Base-by-base conservation (phyloP, 352 stramenopile genomes). In the Phytopythium chamaehyphon region DNA sequence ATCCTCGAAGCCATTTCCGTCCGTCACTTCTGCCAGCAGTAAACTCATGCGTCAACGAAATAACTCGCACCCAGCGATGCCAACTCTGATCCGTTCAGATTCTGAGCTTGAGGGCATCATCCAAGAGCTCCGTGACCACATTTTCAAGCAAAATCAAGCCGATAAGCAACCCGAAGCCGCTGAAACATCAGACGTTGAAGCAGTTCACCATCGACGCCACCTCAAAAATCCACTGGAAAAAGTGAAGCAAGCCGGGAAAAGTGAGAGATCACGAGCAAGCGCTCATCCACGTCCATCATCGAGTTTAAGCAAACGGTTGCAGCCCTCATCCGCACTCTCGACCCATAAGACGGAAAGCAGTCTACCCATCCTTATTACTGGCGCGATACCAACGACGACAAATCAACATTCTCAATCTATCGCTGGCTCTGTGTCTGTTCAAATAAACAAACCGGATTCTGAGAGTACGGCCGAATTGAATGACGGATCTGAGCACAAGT, bases 21-120 rank as follows among this genome's bases (percentile, higher is more conserved):
- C 28, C 9, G 28, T 33, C 9, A 33, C 28, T 9, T 33, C 9
- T 10, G 28, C 5, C 28, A 33, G 28, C 9, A 9, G 5, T 10
- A 9, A 33, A 5, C 28, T 33, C 28, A 33, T 33, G 28, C 28
- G 28, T 9, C 28, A 48, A 36, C 10, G 43, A 37, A 35, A 49
- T 6, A 49, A 14, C 1, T 37, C 24, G 14, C 24, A 33, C 11
- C 1, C 43, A 39, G 14, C 26, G 10, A 55, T 43, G 39, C 1
- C 38, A 35, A 19, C 46, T 23, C 26, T 76, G 2, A 57, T 62
- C 31, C 69, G 71, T 2, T 71, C 73, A 1, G 73, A 89, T 51
- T 82, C 80, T 35, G 78, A 86, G 42, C 47, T 89, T 10, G 78
- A 89, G 44, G 62, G 71, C 8, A 89, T 87, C 40, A 89, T 89